Evolutionary conservation across 768 basidiomycete genomes (phyloP), one percentile per base, ranked within the genome.

Genomic region (Mycena latifolia): DNA sequence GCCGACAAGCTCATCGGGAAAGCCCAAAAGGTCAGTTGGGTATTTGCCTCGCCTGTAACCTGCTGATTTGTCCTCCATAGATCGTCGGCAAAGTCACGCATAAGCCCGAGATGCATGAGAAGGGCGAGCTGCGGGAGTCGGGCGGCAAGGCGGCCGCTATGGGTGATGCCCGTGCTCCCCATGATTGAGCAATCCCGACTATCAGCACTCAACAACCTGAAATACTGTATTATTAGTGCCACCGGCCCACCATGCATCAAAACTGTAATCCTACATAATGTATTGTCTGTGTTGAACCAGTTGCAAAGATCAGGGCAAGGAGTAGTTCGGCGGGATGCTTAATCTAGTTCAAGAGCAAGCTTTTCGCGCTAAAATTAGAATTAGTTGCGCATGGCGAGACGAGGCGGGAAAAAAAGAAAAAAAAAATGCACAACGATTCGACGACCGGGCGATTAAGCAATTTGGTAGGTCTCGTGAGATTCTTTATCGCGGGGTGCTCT

Each of bases 1-100:
- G 74, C 80, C 10, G 89, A 90, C 76, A 89, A 86, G 75, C 63
- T 88, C 24, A 68, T 88, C 37, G 88, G 89, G 4, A 89, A 89
- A 78, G 79, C 84, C 0, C 80, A 89, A 70, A 83, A 89, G 81
- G 88, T 87, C 17, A 43, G 37, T 5, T 39, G 5, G 37, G 11
- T 17, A 5, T 35, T 35, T 35, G 33, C 33, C 6, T 35, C n/a
- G n/a, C 10, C 8, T 39, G 37, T 5, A n/a, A n/a, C n/a, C n/a
- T n/a, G 37, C 37, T 39, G 43, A 45, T 7, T n/a, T 45, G 15
- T 20, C 43, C 43, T 45, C 5, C 25, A 11, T 25, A 50, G 48
- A 14, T 50, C 20, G 48, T 50, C 17, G 48, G 48, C 48, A 50
- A 89, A 73, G 58, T 78, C 37, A 76, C 65, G 0, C 58, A 80